Conservation (phyloP, 2,329 filamentous ascomycete genomes). For the Mycosphaerella sp. region DNA sequence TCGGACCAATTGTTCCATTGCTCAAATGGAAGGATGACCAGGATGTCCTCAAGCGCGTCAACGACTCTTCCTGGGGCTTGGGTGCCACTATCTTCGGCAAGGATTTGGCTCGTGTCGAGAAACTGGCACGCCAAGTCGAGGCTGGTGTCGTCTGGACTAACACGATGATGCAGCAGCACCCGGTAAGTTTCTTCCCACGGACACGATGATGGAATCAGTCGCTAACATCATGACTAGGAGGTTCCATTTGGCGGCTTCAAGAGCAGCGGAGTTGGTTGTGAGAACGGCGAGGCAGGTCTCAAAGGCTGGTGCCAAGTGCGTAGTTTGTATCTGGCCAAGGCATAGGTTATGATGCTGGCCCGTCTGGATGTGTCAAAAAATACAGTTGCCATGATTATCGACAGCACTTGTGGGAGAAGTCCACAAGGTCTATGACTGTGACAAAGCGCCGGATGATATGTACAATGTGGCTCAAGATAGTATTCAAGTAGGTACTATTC, state of each 20-base stretch:
- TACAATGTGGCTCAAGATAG: too few relatives aligned
- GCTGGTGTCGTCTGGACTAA: slow-evolving; percentile 69
- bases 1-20: slow-evolving; percentile 82
- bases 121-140: slow-evolving; percentile 71
- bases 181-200: slow-evolving; percentile 4
- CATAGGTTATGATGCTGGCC: slow-evolving; percentile 1
- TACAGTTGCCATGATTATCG: too few relatives aligned
- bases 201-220: neutral
- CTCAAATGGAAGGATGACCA: slow-evolving; percentile 76
- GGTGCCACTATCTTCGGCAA: slow-evolving; percentile 95
- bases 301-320: slow-evolving; percentile 41
- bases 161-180: slow-evolving; percentile 22
- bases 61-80: slow-evolving; percentile 85
- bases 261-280: slow-evolving; percentile 47
- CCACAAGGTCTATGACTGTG: too few relatives aligned
- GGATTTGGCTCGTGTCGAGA: slow-evolving; percentile 65
- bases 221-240: slow-evolving; percentile 27
- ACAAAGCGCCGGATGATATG: too few relatives aligned
- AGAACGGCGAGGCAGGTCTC: slow-evolving; percentile 44
- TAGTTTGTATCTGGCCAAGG: slow-evolving; percentile 40
- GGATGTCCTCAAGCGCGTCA: slow-evolving; percentile 78
- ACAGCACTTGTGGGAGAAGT: too few relatives aligned
- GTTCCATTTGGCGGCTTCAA: slow-evolving; percentile 66
- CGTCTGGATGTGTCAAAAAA: too few relatives aligned
- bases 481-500: too few relatives aligned